Conservation (phyloP, 2,329 filamentous ascomycete genomes). For the Apiospora hydei region DNA sequence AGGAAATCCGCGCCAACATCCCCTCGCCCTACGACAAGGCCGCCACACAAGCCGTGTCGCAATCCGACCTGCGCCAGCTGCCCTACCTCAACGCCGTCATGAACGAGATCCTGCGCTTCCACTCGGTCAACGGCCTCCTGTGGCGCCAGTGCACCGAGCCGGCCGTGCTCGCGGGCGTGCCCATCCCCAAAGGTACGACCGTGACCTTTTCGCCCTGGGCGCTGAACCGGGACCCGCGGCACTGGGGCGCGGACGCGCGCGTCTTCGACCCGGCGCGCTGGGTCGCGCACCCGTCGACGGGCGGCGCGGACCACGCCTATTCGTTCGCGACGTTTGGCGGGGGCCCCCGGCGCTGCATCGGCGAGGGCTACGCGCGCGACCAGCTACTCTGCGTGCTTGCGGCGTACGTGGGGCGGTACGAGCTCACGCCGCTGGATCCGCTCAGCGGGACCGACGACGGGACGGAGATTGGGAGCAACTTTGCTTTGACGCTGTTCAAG, state of each 20-base stretch:
- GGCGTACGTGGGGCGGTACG: slow-evolving; percentile 77
- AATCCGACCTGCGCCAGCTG: slow-evolving; percentile 47
- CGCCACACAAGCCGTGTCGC: slow-evolving; percentile 35
- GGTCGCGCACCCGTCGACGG: slow-evolving; percentile 58
- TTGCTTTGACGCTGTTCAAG: background rate
- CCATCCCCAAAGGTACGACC: slow-evolving; percentile 68
- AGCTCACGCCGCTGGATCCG: slow-evolving; percentile 49
- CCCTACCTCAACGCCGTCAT: slow-evolving; percentile 51
- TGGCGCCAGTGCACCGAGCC: slow-evolving; percentile 63
- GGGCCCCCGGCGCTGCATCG: slow-evolving; percentile 86
- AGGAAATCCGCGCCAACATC: slow-evolving; percentile 47
- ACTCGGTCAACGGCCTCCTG: slow-evolving; percentile 59
- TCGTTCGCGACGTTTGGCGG: slow-evolving; percentile 84
- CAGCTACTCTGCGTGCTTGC: slow-evolving; percentile 88
- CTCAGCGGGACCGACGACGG: background rate
- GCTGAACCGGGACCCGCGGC: slow-evolving; percentile 69
- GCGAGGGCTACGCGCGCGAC: slow-evolving; percentile 77
- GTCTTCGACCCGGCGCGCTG: slow-evolving; percentile 83
- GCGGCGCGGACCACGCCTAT: slow-evolving; percentile 79
- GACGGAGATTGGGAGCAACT: background rate
- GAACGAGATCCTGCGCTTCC: slow-evolving; percentile 51
- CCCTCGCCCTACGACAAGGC: slow-evolving; percentile 41
- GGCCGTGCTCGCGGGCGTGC: slow-evolving; percentile 63
- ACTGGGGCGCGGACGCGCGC: slow-evolving; percentile 80
- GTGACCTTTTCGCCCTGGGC: slow-evolving; percentile 71